A percentile compares a stretch with the other conserved stretches of the same genome.
These are phyloP conservation scores for Debaryomyces prosopidis DNA, from an alignment of 805 yeast genomes.

Conservation along the genomic window DNA sequence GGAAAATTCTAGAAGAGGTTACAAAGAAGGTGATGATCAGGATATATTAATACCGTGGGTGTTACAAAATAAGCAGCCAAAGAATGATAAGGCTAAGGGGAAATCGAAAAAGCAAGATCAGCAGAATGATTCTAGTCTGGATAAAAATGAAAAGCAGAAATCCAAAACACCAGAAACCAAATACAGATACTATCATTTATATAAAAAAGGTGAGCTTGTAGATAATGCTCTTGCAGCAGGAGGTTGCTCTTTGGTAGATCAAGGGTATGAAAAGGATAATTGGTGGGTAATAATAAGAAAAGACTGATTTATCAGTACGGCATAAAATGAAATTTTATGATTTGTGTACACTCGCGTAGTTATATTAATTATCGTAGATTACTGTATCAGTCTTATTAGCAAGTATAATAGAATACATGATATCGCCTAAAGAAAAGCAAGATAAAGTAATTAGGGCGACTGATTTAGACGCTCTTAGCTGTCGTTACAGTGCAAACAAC, in stretches of 20 bases:
- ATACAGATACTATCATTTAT: constrained; percentile 86
- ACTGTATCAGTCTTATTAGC: not conserved
- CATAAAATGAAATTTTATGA: too few relatives aligned
- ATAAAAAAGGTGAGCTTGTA: constrained; percentile 78
- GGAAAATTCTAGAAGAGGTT: constrained; percentile 82
- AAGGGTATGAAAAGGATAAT: constrained; percentile 91
- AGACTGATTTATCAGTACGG: not conserved
- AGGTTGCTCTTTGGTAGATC: constrained; percentile 54
- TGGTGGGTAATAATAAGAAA: constrained; percentile 67
- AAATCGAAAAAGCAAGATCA: constrained; percentile 7
- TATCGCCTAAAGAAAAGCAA: constrained; percentile 34
- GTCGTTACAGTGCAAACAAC: constrained; percentile 54
- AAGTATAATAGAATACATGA: constrained; percentile 12
- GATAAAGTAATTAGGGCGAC: constrained; percentile 56
- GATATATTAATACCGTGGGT: constrained; percentile 98
- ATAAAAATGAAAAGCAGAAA: constrained; percentile 5
- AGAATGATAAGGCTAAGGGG: constrained; percentile 2
- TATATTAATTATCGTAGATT: not conserved
- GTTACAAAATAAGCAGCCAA: constrained; percentile 43
- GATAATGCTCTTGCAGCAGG: constrained; percentile 74
- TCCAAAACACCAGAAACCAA: constrained; percentile 47
- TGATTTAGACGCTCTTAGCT: constrained; percentile 70
- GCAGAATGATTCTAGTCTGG: constrained; percentile 1
- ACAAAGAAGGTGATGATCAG: constrained; percentile 87
- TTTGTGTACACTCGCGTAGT: not conserved